Evolutionary conservation across 768 basidiomycete species (phyloP), one percentile per base, ranked within the genome.

Genomic region (Ramaria sp.): DNA sequence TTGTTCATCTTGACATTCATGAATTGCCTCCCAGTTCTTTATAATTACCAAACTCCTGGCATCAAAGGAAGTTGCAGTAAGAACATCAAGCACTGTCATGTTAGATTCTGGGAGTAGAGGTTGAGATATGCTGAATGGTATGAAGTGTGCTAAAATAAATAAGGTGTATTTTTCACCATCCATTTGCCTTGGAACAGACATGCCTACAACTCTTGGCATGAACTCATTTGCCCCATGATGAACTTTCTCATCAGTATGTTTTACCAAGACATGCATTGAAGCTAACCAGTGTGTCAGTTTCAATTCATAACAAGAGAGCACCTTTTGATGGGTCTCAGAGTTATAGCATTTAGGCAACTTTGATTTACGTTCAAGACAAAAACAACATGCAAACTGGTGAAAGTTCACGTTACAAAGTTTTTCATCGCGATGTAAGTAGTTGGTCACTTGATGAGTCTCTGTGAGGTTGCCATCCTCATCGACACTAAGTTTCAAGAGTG

Each of bases 361-460:
- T 39, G 7, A 9, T 15, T 39, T 7, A 9, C 15, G 7, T 39
- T 39, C 38, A 9, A 39, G 15, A 15, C 38, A 39, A 15, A 39
- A 9, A 15, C 38, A 39, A 9, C 38, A 9, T 15, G 15, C 38
- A 39, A 39, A 39, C 7, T 39, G 9, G 15, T 39, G 15, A 15
- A 39, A 39, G n/a, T 19, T 51, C 34, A 68, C 55, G 43, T 67
- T 11, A 1, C 11, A 0, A 7, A 71, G 51, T 0, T 15, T 11
- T 17, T 24, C 39, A 33, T 49, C 59, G 1, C 68, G 48, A 43
- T 62, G 60, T 1, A 63, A 33, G 54, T 72, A 71, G 54, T 72
- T 59, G 55, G 10, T n/a, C n/a, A 69, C 46, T 50, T 71, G 70
- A 51, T 61, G 65, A 0, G 57, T n/a, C 11, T 61, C 56, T 0